Percentiles rank a stretch among this genome's conserved stretches.
These are phyloP conservation scores for Silene conica DNA, from an alignment of 148 eudicot species.

Conservation along the genomic window DNA sequence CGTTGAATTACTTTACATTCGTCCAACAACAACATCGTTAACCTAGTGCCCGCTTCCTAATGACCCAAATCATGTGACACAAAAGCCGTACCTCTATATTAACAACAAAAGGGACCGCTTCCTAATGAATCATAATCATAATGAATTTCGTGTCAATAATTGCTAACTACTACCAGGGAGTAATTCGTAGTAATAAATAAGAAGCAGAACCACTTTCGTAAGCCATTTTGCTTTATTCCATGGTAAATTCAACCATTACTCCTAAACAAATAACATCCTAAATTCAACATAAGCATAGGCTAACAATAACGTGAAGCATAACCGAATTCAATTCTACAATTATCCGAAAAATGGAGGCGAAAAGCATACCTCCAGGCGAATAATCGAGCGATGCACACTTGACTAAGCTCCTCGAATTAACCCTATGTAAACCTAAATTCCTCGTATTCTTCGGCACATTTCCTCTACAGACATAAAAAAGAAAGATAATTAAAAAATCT, in stretches of 20 bases:
- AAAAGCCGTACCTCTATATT: not conserved
- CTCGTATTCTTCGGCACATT: constrained; percentile 32
- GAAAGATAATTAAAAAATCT: not conserved
- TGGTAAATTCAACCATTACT: not conserved
- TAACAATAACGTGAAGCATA: not conserved
- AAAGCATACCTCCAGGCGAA: constrained; percentile 50
- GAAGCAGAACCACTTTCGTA: not conserved
- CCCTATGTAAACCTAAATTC: constrained; percentile 22
- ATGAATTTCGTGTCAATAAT: not conserved
- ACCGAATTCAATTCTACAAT: not conserved
- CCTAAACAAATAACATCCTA: not conserved
- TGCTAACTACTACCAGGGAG: not conserved
- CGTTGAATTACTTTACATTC: not conserved
- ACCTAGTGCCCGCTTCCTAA: not conserved
- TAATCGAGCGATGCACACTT: constrained; percentile 48
- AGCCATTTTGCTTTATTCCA: not conserved
- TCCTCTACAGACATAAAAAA: constrained; percentile 23
- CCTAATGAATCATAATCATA: not conserved
- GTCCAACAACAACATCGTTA: not conserved
- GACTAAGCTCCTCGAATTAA: constrained; percentile 31
- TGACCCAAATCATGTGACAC: too few species aligned
- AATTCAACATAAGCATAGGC: not conserved
- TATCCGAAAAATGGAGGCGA: not conserved
- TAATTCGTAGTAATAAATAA: too few species aligned
- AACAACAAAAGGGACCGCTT: not conserved